Percentiles rank a stretch among this genome's conserved stretches.
Evolutionary conservation across 768 basidiomycete species (phyloP).

Genomic region (Termitomyces sp.): DNA sequence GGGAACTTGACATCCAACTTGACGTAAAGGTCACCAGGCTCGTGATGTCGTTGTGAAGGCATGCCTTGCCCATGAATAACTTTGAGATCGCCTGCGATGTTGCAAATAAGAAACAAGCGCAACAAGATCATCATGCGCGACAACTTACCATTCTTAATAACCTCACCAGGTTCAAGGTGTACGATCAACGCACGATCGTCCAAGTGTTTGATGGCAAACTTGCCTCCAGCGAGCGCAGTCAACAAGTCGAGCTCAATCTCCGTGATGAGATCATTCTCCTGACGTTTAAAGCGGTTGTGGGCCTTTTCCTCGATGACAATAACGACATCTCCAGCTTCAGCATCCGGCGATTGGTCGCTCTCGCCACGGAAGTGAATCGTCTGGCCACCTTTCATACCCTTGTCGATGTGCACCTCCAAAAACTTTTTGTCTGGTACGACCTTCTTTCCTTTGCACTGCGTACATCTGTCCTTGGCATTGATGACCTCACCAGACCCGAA

Average conservation of each 20-base stretch:
- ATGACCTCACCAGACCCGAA: constrained; percentile 93
- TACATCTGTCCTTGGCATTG: constrained; percentile 89
- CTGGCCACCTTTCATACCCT: constrained; percentile 94
- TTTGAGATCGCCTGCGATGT: constrained; percentile 69
- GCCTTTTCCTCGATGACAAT: constrained; percentile 93
- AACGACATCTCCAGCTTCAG: constrained; percentile 89
- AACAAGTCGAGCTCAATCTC: constrained; percentile 92
- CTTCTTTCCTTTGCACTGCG: constrained; percentile 93
- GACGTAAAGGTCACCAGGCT: constrained; percentile 89
- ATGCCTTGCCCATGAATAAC: constrained; percentile 94
- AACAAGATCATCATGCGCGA: neutral
- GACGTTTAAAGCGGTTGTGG: constrained; percentile 83
- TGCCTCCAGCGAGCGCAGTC: constrained; percentile 89
- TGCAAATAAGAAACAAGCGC: neutral
- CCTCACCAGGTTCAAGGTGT: constrained; percentile 81
- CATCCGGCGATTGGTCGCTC: constrained; percentile 86
- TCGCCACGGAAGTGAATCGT: constrained; percentile 86
- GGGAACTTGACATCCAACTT: constrained; percentile 89
- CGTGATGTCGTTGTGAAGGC: constrained; percentile 98
- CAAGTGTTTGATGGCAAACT: constrained; percentile 85
- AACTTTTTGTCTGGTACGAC: constrained; percentile 92
- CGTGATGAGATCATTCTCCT: constrained; percentile 80
- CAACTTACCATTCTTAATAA: constrained; percentile 84
- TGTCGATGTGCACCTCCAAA: constrained; percentile 96
- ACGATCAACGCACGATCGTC: constrained; percentile 89